phyloP scores from a whole-genome alignment of 2,329 filamentous ascomycete species.

The Calonectria hongkongensis region DNA sequence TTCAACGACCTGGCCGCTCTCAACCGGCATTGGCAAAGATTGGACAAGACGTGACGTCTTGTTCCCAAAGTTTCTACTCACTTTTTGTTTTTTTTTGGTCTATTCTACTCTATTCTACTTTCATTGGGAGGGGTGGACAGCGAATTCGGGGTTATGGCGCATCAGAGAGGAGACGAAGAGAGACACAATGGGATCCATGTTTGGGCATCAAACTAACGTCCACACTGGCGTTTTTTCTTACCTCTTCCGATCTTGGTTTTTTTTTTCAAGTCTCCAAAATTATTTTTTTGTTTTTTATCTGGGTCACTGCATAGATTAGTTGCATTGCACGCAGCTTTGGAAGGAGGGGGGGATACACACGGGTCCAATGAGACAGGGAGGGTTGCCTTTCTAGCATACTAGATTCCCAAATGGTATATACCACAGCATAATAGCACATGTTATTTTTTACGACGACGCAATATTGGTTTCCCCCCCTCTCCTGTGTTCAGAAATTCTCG shows the following conservation, averaged over 20 bases:
- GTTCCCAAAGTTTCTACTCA: background rate
- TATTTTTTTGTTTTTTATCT: slow-evolving; percentile 11
- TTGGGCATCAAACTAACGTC: slow-evolving; percentile 27
- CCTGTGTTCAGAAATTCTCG: background rate
- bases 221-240: slow-evolving; percentile 24
- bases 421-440: slow-evolving; percentile 23
- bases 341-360: slow-evolving; percentile 5
- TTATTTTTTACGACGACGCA: slow-evolving; percentile 1
- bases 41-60: background rate
- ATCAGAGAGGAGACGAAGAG: background rate
- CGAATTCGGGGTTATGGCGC: slow-evolving; percentile 23
- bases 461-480: background rate
- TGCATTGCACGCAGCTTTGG: slow-evolving; percentile 20
- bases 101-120: background rate
- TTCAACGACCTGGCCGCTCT: slow-evolving; percentile 3
- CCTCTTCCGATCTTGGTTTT: background rate
- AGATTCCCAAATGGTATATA: slow-evolving; percentile 18
- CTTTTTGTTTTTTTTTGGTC: slow-evolving; percentile 18
- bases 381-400: slow-evolving; percentile 16
- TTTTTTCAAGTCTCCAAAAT: slow-evolving; percentile 12
- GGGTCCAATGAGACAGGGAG: slow-evolving; percentile 22
- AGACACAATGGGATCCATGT: slow-evolving; percentile 18
- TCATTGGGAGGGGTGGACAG: slow-evolving; percentile 17
- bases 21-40: slow-evolving; percentile 6
- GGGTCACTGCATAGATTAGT: slow-evolving; percentile 24